Evolutionary conservation across 1,284 basidiomycete species (phyloP).

Genomic region (Pseudomicrostroma phylloplanum): DNA sequence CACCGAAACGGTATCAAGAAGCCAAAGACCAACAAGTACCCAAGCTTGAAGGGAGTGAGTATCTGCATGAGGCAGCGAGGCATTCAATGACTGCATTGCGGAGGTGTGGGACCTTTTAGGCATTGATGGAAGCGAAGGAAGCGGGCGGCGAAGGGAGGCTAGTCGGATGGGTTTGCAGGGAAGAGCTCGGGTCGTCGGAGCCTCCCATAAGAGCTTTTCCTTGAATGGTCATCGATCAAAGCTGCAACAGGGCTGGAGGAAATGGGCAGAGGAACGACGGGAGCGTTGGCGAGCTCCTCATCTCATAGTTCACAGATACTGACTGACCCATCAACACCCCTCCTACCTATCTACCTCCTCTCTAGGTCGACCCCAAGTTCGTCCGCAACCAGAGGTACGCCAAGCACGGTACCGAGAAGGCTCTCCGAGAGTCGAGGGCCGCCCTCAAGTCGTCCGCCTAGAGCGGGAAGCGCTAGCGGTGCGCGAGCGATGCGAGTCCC

Average conservation of each 20-base stretch:
- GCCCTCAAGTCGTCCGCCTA: conserved; percentile 10
- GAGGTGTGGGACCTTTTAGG: not conserved
- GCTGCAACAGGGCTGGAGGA: too few relatives aligned
- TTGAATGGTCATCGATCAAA: too few relatives aligned
- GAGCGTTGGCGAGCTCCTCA: too few relatives aligned
- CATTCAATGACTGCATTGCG: too few relatives aligned
- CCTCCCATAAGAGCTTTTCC: too few relatives aligned
- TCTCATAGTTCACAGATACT: too few relatives aligned
- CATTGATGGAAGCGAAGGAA: not conserved
- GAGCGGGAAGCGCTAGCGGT: not conserved
- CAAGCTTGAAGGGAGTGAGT: conserved; percentile 79
- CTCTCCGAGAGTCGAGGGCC: conserved; percentile 28
- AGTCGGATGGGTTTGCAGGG: too few relatives aligned
- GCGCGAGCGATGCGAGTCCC: not conserved
- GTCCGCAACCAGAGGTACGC: conserved; percentile 76
- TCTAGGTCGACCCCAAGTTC: conserved; percentile 82
- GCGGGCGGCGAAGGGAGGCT: not conserved
- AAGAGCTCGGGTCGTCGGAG: too few relatives aligned
- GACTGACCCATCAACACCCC: not conserved
- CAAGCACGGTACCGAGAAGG: conserved; percentile 68
- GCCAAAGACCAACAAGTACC: conserved; percentile 64
- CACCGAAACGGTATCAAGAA: conserved; percentile 72
- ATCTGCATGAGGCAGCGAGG: not conserved
- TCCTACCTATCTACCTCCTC: not conserved
- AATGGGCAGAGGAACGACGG: too few relatives aligned